Conservation (phyloP, 495 filamentous ascomycete genomes). For the Podospora pseudoanserina region DNA sequence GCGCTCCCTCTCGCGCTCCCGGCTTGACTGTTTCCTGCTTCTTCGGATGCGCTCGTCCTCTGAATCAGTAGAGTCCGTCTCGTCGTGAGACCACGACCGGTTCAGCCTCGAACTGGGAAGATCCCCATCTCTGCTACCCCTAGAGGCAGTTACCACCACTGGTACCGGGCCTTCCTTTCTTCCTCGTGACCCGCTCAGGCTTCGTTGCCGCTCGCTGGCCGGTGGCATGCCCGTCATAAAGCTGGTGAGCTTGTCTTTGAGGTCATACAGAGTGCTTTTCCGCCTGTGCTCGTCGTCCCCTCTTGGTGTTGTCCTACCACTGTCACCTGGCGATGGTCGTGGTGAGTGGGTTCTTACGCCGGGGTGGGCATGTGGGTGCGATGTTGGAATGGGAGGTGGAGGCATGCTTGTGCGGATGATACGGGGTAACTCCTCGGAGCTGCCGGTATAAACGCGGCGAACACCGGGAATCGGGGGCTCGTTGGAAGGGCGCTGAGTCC, state of each 20-base stretch:
- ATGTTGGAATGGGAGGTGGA: slow-evolving; percentile 17
- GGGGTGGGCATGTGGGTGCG: slow-evolving; percentile 8
- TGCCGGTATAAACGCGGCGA: slow-evolving; percentile 24
- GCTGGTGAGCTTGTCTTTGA: slow-evolving; percentile 26
- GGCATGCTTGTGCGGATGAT: slow-evolving; percentile 21
- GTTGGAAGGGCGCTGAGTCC: slow-evolving; percentile 18
- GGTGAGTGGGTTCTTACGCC: slow-evolving; percentile 9
- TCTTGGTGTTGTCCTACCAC: neutral
- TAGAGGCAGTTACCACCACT: slow-evolving; percentile 3
- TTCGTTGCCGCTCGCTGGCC: slow-evolving; percentile 21
- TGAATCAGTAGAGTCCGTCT: slow-evolving; percentile 22
- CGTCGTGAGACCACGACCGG: slow-evolving; percentile 25
- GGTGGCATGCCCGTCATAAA: slow-evolving; percentile 16
- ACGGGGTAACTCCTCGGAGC: slow-evolving; percentile 17
- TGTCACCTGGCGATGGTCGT: neutral
- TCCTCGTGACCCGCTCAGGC: slow-evolving; percentile 23
- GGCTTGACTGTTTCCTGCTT: slow-evolving; percentile 12
- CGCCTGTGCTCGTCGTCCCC: slow-evolving; percentile 20
- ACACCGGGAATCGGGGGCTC: slow-evolving; percentile 24
- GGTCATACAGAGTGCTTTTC: slow-evolving; percentile 18
- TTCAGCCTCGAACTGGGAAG: slow-evolving; percentile 20
- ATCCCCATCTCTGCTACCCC: slow-evolving; percentile 14
- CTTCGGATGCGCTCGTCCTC: slow-evolving; percentile 17
- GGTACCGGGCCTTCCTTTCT: slow-evolving; percentile 17
- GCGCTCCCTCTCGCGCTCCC: slow-evolving; percentile 14